Conservation (phyloP, 345 rosid genomes). For the Erucastrum elatum region DNA sequence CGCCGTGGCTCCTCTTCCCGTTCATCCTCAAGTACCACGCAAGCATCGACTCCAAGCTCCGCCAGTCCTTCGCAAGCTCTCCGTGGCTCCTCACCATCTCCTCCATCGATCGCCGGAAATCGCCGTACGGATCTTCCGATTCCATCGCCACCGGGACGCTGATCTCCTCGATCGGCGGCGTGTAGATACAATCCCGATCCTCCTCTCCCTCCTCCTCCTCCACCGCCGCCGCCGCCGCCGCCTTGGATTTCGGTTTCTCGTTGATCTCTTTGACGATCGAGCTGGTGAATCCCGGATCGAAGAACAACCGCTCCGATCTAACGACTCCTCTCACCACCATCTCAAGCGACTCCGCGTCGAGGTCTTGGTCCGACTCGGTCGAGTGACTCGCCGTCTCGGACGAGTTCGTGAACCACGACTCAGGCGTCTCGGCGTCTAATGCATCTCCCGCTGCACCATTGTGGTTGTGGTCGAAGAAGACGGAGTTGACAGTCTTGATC, state of each 20-base stretch:
- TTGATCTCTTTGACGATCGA: conserved; percentile 50
- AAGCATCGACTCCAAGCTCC: conserved; percentile 69
- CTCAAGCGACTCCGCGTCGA: conserved; percentile 51
- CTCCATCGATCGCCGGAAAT: conserved; percentile 86
- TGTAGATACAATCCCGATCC: conserved; percentile 39
- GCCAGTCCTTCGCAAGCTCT: conserved; percentile 63
- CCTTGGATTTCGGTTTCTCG: not conserved
- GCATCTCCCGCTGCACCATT: not conserved
- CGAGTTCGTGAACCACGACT: conserved; percentile 43
- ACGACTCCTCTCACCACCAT: conserved; percentile 57
- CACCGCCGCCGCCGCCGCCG: not conserved
- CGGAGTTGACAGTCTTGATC: conserved; percentile 78
- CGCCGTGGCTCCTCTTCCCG: conserved; percentile 70
- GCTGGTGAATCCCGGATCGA: conserved; percentile 70
- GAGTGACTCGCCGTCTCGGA: conserved; percentile 44
- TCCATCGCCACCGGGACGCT: conserved; percentile 78
- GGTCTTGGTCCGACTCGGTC: conserved; percentile 38
- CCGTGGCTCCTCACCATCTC: conserved; percentile 86
- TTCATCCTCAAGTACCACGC: conserved; percentile 84
- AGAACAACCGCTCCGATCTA: conserved; percentile 74
- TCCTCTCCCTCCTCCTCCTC: not conserved
- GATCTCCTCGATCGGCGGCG: conserved; percentile 38
- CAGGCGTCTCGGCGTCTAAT: conserved; percentile 24
- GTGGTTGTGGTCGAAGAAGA: conserved; percentile 45
- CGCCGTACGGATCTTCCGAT: conserved; percentile 76